Evolutionary conservation across 495 filamentous ascomycete genomes (phyloP).

Genomic region (Neurospora cerealis): DNA sequence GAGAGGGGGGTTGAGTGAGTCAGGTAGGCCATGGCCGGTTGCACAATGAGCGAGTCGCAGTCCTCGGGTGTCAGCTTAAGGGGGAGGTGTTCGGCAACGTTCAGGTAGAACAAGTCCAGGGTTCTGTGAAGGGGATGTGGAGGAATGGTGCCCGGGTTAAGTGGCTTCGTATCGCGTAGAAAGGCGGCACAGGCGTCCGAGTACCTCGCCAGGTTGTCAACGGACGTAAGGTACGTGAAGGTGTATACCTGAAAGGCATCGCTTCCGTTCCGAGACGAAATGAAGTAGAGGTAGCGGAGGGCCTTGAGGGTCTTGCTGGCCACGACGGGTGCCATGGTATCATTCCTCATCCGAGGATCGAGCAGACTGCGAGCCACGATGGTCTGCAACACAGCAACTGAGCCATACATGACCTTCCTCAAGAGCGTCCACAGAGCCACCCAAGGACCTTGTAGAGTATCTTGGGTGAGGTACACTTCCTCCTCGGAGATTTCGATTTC

Average conservation of each 20-base stretch:
- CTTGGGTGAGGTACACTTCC: slow-evolving; percentile 51
- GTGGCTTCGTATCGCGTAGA: slow-evolving; percentile 51
- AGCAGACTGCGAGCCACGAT: slow-evolving; percentile 53
- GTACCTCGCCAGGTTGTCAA: slow-evolving; percentile 75
- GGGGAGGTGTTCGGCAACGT: slow-evolving; percentile 78
- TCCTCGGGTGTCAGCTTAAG: slow-evolving; percentile 51
- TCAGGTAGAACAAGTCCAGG: slow-evolving; percentile 85
- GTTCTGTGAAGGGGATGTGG: slow-evolving; percentile 65
- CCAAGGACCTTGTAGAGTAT: slow-evolving; percentile 59
- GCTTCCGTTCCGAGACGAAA: slow-evolving; percentile 67
- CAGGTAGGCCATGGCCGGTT: slow-evolving; percentile 69
- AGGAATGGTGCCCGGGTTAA: slow-evolving; percentile 55
- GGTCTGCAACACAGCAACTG: slow-evolving; percentile 66
- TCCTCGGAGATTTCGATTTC: slow-evolving; percentile 76
- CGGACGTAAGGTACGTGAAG: slow-evolving; percentile 79
- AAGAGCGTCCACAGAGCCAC: slow-evolving; percentile 74
- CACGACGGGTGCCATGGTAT: slow-evolving; percentile 52
- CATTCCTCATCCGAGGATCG: slow-evolving; percentile 32
- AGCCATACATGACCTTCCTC: slow-evolving; percentile 67
- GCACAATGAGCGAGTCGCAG: slow-evolving; percentile 64
- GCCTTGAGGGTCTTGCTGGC: slow-evolving; percentile 68
- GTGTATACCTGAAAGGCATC: slow-evolving; percentile 67
- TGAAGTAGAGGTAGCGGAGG: slow-evolving; percentile 78
- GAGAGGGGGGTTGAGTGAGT: slow-evolving; percentile 38
- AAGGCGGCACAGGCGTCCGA: slow-evolving; percentile 60